Percentiles rank a stretch among this genome's conserved stretches.
These are phyloP conservation scores for Chlorella sp. DNA, from an alignment of 139 green algal genomes.

Conservation along the genomic window DNA sequence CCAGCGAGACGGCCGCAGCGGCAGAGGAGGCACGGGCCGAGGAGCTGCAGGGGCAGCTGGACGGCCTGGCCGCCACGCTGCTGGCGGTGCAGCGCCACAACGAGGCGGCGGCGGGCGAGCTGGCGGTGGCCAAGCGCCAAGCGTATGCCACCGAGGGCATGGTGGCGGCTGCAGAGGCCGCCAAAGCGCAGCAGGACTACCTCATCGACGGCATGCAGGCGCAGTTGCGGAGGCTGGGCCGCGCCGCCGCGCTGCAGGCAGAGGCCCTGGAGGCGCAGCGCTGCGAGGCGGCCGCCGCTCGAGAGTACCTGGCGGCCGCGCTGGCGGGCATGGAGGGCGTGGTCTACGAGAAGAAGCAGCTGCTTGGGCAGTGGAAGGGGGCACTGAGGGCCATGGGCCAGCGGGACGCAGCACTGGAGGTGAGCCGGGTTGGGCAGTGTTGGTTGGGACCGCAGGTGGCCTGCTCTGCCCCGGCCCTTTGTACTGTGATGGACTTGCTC, in stretches of 20 bases:
- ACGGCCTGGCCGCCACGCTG: slow-evolving; percentile 72
- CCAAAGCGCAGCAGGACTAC: slow-evolving; percentile 89
- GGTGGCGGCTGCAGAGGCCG: slow-evolving; percentile 80
- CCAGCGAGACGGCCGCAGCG: slow-evolving; percentile 49
- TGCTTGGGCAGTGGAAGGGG: slow-evolving; percentile 85
- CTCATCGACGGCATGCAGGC: slow-evolving; percentile 78
- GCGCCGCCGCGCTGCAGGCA: slow-evolving; percentile 68
- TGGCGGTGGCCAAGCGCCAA: slow-evolving; percentile 82
- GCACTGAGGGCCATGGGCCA: slow-evolving; percentile 79
- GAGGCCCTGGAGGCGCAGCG: slow-evolving; percentile 80
- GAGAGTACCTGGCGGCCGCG: slow-evolving; percentile 67
- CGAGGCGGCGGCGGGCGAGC: slow-evolving; percentile 75
- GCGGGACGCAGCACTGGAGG: slow-evolving; percentile 79
- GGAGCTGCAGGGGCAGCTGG: slow-evolving; percentile 81
- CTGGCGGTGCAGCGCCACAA: slow-evolving; percentile 73
- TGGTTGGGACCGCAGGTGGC: too few species aligned
- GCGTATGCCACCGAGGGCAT: slow-evolving; percentile 86
- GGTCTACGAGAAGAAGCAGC: slow-evolving; percentile 92
- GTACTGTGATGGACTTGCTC: too few species aligned
- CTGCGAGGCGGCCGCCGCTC: slow-evolving; percentile 77
- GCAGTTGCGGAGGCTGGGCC: slow-evolving; percentile 47
- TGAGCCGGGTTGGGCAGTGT: background rate
- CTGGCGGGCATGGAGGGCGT: slow-evolving; percentile 88
- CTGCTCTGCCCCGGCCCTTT: background rate
- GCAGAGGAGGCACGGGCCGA: slow-evolving; percentile 64